Evolutionary conservation across 2,329 filamentous ascomycete species (phyloP).

Genomic region (Alternaria rosae): DNA sequence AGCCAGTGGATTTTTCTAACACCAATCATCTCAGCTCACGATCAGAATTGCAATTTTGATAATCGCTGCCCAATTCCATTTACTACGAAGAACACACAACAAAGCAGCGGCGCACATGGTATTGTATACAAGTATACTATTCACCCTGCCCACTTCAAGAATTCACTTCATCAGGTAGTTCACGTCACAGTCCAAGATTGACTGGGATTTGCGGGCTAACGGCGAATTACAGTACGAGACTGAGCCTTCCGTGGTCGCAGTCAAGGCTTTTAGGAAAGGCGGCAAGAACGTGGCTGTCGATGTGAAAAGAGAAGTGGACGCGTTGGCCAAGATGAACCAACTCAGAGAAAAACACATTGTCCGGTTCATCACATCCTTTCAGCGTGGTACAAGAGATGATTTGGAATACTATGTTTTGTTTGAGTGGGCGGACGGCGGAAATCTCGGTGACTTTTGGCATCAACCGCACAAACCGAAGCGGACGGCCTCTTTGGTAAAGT

Average conservation of each 20-base stretch:
- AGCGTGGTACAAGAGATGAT: background rate
- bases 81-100: background rate
- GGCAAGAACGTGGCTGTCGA: conserved; percentile 6
- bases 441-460: conserved; percentile 25
- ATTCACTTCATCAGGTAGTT: background rate
- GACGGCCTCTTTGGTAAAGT: background rate
- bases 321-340: conserved; percentile 20
- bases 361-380: conserved; percentile 26
- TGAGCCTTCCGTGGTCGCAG: background rate
- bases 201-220: too few relatives aligned
- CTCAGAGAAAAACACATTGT: conserved; percentile 25
- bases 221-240: too few relatives aligned
- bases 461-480: conserved; percentile 8
- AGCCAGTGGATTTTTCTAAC: background rate
- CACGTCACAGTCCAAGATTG: background rate
- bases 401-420: conserved; percentile 25
- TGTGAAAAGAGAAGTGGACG: conserved; percentile 19
- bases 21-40: background rate
- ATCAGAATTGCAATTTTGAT: background rate
- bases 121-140: background rate
- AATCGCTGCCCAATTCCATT: background rate
- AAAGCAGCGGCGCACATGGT: background rate
- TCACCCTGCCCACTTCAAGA: background rate
- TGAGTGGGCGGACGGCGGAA: conserved; percentile 33
- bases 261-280: background rate